Conservation (phyloP, 345 rosid genomes). For the Jatropha curcas region DNA sequence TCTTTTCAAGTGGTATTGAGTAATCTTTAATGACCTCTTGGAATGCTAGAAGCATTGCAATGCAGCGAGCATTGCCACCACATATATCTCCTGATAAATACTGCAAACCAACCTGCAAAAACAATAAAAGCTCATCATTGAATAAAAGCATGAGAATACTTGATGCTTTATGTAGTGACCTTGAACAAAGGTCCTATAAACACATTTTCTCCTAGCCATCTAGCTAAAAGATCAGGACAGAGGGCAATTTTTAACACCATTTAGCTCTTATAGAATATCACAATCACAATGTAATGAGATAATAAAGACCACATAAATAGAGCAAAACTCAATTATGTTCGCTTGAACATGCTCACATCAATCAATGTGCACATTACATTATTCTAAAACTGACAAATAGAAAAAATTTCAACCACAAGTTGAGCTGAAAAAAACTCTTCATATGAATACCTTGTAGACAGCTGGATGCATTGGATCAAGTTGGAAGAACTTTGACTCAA, state of each 20-base stretch:
- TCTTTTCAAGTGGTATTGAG: slow-evolving; percentile 76
- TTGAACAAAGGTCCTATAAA: slow-evolving; percentile 3
- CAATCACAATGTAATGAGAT: neutral
- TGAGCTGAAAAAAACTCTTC: neutral
- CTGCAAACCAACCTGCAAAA: slow-evolving; percentile 83
- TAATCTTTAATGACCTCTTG: slow-evolving; percentile 78
- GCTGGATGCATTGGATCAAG: slow-evolving; percentile 95
- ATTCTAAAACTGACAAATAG: neutral
- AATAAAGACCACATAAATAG: neutral
- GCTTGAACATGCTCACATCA: neutral
- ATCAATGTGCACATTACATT: neutral
- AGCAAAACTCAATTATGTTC: neutral
- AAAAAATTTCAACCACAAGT: neutral
- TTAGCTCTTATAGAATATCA: neutral
- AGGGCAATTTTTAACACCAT: neutral
- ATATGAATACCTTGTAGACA: slow-evolving; percentile 67
- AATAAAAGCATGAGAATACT: neutral
- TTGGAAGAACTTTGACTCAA: slow-evolving; percentile 74
- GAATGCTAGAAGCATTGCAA: slow-evolving; percentile 97
- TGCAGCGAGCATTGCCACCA: slow-evolving; percentile 97
- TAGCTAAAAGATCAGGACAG: neutral
- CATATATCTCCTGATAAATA: slow-evolving; percentile 77
- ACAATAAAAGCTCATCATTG: slow-evolving; percentile 1
- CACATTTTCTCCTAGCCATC: neutral
- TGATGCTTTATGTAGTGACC: neutral